Percentiles rank a stretch among this genome's conserved stretches.
Conservation (phyloP, 1,284 basidiomycete genomes). For the Salmacisia buchloeana region DNA sequence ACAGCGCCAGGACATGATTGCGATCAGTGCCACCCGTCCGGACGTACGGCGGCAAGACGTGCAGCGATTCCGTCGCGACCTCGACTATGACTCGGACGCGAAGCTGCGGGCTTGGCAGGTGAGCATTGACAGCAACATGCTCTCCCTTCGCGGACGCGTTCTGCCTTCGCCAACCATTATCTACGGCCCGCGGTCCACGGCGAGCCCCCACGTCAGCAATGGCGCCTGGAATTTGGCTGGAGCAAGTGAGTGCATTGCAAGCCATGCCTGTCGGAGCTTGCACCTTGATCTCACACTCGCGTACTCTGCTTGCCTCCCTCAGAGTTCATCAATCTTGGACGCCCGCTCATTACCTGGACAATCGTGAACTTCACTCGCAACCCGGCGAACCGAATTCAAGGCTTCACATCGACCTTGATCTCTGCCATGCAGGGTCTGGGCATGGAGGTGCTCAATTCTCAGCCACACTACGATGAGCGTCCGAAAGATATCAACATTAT, state of each 20-base stretch:
- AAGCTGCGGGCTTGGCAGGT: constrained; percentile 1
- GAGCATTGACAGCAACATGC: constrained; percentile 1
- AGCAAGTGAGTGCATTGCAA: neutral
- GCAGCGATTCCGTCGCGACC: constrained; percentile 24
- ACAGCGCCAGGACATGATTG: constrained; percentile 24
- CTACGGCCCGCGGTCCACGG: constrained; percentile 15
- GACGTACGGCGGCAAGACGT: constrained; percentile 19
- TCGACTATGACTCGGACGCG: constrained; percentile 22
- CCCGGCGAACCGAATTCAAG: constrained; percentile 9
- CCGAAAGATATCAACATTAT: constrained; percentile 12
- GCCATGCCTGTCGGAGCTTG: neutral
- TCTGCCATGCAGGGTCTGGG: constrained; percentile 18
- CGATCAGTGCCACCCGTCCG: constrained; percentile 18
- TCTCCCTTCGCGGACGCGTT: constrained; percentile 39
- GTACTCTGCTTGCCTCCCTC: neutral
- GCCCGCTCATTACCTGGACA: constrained; percentile 24
- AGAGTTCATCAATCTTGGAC: constrained; percentile 21
- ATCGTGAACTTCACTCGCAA: constrained; percentile 27
- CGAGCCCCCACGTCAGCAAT: constrained; percentile 45
- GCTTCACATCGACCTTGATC: constrained; percentile 19
- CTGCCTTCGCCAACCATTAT: constrained; percentile 43
- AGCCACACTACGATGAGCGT: constrained; percentile 11
- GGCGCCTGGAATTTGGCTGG: constrained; percentile 34
- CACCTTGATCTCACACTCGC: neutral
- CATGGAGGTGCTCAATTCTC: constrained; percentile 10